Base-by-base conservation (phyloP, 768 basidiomycete genomes). In the Tricholoma furcatifolium region DNA sequence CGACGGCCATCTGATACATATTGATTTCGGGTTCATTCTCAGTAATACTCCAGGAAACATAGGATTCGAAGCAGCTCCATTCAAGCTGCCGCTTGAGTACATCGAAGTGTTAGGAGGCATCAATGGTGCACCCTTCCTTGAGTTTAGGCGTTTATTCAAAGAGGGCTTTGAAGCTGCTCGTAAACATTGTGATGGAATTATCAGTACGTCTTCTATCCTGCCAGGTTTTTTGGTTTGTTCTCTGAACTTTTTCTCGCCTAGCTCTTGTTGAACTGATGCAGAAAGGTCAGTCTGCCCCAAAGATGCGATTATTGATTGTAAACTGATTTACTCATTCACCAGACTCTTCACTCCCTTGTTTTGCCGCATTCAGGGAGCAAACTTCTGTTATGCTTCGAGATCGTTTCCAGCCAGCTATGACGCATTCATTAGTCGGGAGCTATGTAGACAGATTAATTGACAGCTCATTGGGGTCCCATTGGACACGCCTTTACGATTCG, bases 1-100 rank as follows among this genome's bases (percentile, higher is more conserved):
- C 48, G 93, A 97, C 31, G 97, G 97, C 0, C 95, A 95, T 61
- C 76, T 97, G 20, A 87, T 97, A 44, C 92, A 99, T 67, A 99
- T 99, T 55, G 97, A 98, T 69, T 99, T 98, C 66, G 97, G 97
- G 2, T 98, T 98, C 74, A 96, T 98, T 79, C 79, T 98, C 31
- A 89, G 89, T 39, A 98, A 98, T 68, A 93, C 95, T 1, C 97
- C 97, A 0, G 96, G 96, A 17, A 96, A 96, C 66, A 89, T 99
- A 57, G 91, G 96, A 23, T 98, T 99, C 67, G 97, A 99, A 72
- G 96, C 95, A n/a, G 95, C 97, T 2, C 97, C 97, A 1, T 99
- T 99, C 80, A 99, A 99, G 68, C 72, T 98, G 11, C 87, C 94
- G 7, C 76, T 88, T 48, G 97, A 99, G 69, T 99, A 99, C 69